These are phyloP conservation scores for Nannizziopsis barbatae DNA, from an alignment of 2,329 filamentous ascomycete species.

Conservation along the genomic window DNA sequence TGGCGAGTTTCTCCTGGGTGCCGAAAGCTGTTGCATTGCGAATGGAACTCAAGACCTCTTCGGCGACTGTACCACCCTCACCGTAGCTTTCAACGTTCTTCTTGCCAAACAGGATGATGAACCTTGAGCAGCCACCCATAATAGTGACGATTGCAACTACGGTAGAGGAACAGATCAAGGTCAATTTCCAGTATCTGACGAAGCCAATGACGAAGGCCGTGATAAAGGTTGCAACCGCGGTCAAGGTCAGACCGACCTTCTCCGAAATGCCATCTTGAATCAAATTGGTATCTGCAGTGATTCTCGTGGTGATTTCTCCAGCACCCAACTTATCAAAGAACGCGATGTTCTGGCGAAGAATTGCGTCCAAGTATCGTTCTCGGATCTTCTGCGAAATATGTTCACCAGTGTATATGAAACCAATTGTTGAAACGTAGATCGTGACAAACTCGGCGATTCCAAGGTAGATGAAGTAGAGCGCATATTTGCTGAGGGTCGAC, in stretches of 20 bases:
- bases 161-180: constrained; percentile 72
- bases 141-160: constrained; percentile 67
- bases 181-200: constrained; percentile 83
- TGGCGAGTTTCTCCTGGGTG: constrained; percentile 82
- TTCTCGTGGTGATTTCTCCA: constrained; percentile 86
- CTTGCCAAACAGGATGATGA: constrained; percentile 74
- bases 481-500: constrained; percentile 48
- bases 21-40: constrained; percentile 87
- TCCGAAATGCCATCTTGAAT: constrained; percentile 90
- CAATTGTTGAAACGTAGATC: constrained; percentile 68
- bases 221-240: constrained; percentile 69
- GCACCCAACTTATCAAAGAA: constrained; percentile 90
- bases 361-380: constrained; percentile 70
- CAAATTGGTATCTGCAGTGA: constrained; percentile 86
- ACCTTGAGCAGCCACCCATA: constrained; percentile 61
- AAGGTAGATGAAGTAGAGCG: constrained; percentile 77
- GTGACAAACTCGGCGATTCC: constrained; percentile 69
- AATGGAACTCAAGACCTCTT: constrained; percentile 89
- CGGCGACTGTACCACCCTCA: constrained; percentile 72
- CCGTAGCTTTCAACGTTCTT: constrained; percentile 68
- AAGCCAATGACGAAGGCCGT: constrained; percentile 87
- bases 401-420: constrained; percentile 80
- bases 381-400: constrained; percentile 69
- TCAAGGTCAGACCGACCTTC: constrained; percentile 68
- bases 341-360: constrained; percentile 77